Conservation (phyloP, 495 filamentous ascomycete genomes). For the Monascus purpureus region DNA sequence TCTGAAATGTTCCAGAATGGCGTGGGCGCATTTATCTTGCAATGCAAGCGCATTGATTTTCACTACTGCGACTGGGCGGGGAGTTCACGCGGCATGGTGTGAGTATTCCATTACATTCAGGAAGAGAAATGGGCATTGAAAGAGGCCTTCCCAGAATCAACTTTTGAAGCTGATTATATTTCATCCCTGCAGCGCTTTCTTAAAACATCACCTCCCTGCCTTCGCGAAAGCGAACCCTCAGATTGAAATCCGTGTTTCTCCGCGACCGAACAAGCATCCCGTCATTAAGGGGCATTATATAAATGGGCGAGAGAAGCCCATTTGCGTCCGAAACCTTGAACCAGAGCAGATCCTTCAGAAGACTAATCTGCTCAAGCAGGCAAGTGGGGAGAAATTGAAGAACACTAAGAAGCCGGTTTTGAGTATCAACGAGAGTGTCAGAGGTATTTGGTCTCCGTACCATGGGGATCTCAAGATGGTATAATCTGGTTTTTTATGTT, state of each 20-base stretch:
- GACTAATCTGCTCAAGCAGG: constrained; percentile 62
- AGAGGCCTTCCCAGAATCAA: no score
- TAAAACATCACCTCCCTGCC: constrained; percentile 54
- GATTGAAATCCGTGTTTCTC: constrained; percentile 82
- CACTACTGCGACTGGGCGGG: constrained; percentile 95
- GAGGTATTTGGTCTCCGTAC: constrained; percentile 89
- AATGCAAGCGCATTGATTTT: constrained; percentile 90
- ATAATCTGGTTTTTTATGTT: no score
- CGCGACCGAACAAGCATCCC: constrained; percentile 75
- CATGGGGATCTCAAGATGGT: constrained; percentile 49
- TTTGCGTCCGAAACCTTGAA: constrained; percentile 81
- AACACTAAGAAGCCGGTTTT: constrained; percentile 66
- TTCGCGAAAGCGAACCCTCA: constrained; percentile 76
- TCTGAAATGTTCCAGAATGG: constrained; percentile 52
- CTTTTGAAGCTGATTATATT: no score
- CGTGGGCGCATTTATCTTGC: constrained; percentile 89
- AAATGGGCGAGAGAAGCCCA: constrained; percentile 72
- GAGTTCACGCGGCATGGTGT: constrained; percentile 92
- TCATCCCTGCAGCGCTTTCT: constrained; percentile 63
- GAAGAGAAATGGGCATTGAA: no score
- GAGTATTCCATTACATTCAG: constrained; percentile 16
- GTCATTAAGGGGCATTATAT: constrained; percentile 78
- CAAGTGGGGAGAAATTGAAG: constrained; percentile 76
- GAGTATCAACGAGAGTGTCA: constrained; percentile 81
- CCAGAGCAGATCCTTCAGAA: constrained; percentile 70